Evolutionary conservation across 495 filamentous ascomycete genomes (phyloP).

Genomic region (Podospora conica): DNA sequence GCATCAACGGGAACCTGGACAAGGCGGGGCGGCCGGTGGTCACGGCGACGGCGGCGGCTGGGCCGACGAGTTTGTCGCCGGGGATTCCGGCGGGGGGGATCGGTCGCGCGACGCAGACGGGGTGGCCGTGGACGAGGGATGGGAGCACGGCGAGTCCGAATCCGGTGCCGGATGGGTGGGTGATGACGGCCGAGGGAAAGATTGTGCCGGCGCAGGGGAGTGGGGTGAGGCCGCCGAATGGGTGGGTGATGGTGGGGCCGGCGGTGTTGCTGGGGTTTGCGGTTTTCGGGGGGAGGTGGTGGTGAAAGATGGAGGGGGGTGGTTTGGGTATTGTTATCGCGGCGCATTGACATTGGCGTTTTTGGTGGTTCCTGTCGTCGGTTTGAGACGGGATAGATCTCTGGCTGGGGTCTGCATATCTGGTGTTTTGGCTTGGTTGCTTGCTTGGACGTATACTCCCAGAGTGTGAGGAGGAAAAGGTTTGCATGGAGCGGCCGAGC

Average conservation of each 20-base stretch:
- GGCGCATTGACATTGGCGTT: background rate
- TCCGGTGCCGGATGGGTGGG: slow-evolving; percentile 65
- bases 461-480: background rate
- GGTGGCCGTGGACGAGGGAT: slow-evolving; percentile 55
- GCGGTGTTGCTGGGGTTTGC: background rate
- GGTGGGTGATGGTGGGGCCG: background rate
- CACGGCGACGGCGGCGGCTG: slow-evolving; percentile 39
- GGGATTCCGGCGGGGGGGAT: slow-evolving; percentile 53
- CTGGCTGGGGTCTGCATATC: background rate
- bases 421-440: background rate
- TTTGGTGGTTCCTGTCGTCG: background rate
- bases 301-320: background rate
- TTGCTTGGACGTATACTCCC: background rate
- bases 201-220: slow-evolving; percentile 51
- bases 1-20: slow-evolving; percentile 54
- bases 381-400: background rate
- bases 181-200: slow-evolving; percentile 64
- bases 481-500: background rate
- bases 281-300: background rate
- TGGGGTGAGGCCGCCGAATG: slow-evolving; percentile 17
- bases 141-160: slow-evolving; percentile 27
- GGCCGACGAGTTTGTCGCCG: slow-evolving; percentile 27
- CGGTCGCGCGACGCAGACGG: slow-evolving; percentile 48
- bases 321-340: background rate
- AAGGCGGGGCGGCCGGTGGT: slow-evolving; percentile 42